Evolutionary conservation across 2,329 filamentous ascomycete genomes (phyloP).

Genomic region (Cordyceps farinosa): DNA sequence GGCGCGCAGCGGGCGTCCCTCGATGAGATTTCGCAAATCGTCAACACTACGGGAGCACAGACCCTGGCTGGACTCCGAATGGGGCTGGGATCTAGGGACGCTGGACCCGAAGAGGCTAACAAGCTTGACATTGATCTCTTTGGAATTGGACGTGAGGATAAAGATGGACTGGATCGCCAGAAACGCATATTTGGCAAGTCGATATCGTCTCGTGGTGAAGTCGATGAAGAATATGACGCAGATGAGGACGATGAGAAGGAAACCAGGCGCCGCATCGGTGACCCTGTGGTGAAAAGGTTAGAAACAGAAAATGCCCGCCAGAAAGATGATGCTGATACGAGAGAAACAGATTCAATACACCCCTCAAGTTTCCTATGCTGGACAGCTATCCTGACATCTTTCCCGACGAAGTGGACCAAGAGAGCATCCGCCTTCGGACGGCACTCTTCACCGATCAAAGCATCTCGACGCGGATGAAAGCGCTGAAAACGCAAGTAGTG

Average conservation of each 20-base stretch:
- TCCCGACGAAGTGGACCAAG: conserved; percentile 36
- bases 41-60: conserved; percentile 76
- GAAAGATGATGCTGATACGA: neutral
- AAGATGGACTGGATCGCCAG: conserved; percentile 10
- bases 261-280: conserved; percentile 18
- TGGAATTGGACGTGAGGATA: conserved; percentile 19
- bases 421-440: conserved; percentile 44
- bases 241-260: conserved; percentile 15
- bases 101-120: conserved; percentile 28
- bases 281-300: conserved; percentile 18
- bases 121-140: conserved; percentile 32
- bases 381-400: conserved; percentile 83
- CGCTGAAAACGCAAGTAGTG: conserved; percentile 60
- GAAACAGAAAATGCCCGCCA: neutral
- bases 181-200: conserved; percentile 20
- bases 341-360: conserved; percentile 40
- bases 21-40: conserved; percentile 58
- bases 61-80: conserved; percentile 73
- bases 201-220: conserved; percentile 13
- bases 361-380: conserved; percentile 69
- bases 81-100: conserved; percentile 44
- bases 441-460: conserved; percentile 71
- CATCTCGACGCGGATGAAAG: conserved; percentile 66
- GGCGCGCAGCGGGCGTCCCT: conserved; percentile 47
- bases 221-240: conserved; percentile 6